Base-by-base conservation (phyloP, 352 stramenopile genomes). In the Phytophthora vignae region DNA sequence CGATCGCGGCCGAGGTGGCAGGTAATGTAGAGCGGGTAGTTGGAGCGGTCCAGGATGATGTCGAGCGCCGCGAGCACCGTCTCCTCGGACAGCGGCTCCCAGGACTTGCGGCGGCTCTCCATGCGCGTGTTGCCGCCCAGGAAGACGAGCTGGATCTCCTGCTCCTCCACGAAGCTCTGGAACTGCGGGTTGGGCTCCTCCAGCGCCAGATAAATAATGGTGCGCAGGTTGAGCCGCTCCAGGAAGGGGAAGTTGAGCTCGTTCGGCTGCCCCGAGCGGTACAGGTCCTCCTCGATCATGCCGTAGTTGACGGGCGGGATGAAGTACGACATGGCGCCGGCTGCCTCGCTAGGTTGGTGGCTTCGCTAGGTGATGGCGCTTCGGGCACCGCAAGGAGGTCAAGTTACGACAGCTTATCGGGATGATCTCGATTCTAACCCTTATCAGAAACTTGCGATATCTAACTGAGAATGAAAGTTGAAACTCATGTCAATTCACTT, bases 171-270 rank as follows among this genome's bases (percentile, higher is more conserved):
- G 71, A 97, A 97, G 69, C 87, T 94, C 75, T 90, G 80, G 71
- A 97, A 93, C 77, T 97, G 91, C 49, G 88, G 79, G 74, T 98
- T 96, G 15, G 92, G 89, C 60, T 97, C 89, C 60, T 98, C 91
- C 15, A 93, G 85, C 46, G 89, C 92, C 60, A 98, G 75, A 80
- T 97, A 98, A 58, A 98, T 91, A 67, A 98, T 97, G 54, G 85
- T 98, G 57, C 90, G 88, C 72, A 98, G 77, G 67, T 93, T 90
- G 31, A 98, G 76, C 17, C 91, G 88, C 78, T 98, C 93, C 9
- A 98, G 78, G 68, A 98, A 98, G 19, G 92, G 91, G 67, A 97
- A 97, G 73, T 97, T 98, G 58, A 98, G 90, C 77, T 98, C 93
- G 62, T 93, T 97, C 11, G 93, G 92, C 68, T 96, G 88, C 7